phyloP scores from a whole-genome alignment of 306 rosid species.

The Malus orientalis region DNA sequence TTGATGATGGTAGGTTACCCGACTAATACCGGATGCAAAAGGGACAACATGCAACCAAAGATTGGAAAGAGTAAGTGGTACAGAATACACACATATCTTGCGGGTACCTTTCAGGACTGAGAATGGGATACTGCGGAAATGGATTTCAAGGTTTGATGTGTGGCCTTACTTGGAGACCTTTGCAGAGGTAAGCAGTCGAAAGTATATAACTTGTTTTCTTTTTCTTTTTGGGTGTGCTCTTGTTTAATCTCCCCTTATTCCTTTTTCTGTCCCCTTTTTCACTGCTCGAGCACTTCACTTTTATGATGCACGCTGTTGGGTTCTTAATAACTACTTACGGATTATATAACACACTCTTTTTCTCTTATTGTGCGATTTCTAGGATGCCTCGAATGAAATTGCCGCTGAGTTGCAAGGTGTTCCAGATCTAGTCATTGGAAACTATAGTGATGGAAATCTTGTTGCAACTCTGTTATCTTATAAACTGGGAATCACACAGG shows the following conservation, averaged over 20 bases:
- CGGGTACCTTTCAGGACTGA: slow-evolving; percentile 90
- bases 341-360: neutral
- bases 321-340: neutral
- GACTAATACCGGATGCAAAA: slow-evolving; percentile 87
- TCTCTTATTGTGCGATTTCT: neutral
- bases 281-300: neutral
- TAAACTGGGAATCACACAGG: slow-evolving; percentile 34
- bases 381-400: slow-evolving; percentile 32
- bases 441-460: slow-evolving; percentile 46
- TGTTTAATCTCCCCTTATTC: neutral
- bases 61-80: slow-evolving; percentile 82
- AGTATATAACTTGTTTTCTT: neutral
- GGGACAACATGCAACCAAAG: slow-evolving; percentile 95
- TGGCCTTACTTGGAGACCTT: slow-evolving; percentile 14
- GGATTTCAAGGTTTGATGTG: slow-evolving; percentile 97
- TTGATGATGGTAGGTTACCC: slow-evolving; percentile 45
- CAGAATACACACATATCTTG: slow-evolving; percentile 70
- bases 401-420: slow-evolving; percentile 35
- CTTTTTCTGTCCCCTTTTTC: neutral
- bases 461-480: slow-evolving; percentile 37
- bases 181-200: neutral
- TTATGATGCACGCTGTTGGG: neutral
- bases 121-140: slow-evolving; percentile 62
- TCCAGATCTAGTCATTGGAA: slow-evolving; percentile 39
- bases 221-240: neutral